These are phyloP conservation scores for Cutaneotrichosporon curvatum DNA, from an alignment of 1,284 basidiomycete species.

Conservation along the genomic window DNA sequence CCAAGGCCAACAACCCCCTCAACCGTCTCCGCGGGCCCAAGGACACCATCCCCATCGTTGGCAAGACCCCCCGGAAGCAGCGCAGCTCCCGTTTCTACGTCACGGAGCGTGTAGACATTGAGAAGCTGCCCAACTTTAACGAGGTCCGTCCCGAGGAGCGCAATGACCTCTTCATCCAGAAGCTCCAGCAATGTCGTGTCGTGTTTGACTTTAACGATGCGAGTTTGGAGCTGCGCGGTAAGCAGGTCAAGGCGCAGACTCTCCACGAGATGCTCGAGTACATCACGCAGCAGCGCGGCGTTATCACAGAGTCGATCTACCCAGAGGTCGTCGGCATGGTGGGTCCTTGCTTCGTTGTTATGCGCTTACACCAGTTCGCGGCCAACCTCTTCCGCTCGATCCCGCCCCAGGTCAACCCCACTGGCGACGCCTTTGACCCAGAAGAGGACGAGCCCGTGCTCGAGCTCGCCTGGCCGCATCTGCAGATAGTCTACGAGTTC, in stretches of 20 bases:
- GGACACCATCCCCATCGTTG: conserved; percentile 89
- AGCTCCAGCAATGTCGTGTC: conserved; percentile 91
- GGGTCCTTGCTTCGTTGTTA: conserved; percentile 30
- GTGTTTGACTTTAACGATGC: conserved; percentile 99
- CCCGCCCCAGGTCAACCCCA: conserved; percentile 97
- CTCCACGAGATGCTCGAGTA: conserved; percentile 99
- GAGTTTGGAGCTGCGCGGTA: conserved; percentile 88
- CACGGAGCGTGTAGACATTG: conserved; percentile 92
- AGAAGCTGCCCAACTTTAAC: conserved; percentile 85
- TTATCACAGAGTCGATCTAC: conserved; percentile 96
- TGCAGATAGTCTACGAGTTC: conserved; percentile 99
- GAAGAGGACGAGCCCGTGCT: conserved; percentile 99
- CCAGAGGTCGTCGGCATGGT: conserved; percentile 99
- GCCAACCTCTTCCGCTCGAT: conserved; percentile 98
- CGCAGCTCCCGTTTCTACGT: conserved; percentile 93
- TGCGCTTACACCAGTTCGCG: conserved; percentile 60
- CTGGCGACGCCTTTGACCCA: conserved; percentile 96
- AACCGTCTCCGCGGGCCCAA: conserved; percentile 54
- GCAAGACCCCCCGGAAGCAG: conserved; percentile 91
- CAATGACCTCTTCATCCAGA: conserved; percentile 85
- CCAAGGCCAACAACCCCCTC: conserved; percentile 48
- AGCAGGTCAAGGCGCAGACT: conserved; percentile 97
- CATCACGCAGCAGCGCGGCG: conserved; percentile 91
- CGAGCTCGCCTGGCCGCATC: conserved; percentile 98
- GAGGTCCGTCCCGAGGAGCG: conserved; percentile 87